These are phyloP conservation scores for Jamesozyma lodderae DNA, from an alignment of 805 yeast genomes.

Conservation along the genomic window DNA sequence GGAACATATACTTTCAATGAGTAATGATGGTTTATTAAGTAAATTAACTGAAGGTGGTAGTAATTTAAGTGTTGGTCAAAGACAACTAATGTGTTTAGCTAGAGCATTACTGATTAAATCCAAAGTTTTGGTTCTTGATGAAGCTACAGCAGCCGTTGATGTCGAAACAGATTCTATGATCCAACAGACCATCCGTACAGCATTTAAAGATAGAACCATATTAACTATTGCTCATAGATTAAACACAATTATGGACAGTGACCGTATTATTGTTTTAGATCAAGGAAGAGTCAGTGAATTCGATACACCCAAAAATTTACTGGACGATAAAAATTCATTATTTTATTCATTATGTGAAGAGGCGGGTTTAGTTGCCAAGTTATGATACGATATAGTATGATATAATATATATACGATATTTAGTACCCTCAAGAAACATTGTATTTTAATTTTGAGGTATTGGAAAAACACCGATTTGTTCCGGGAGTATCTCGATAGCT, in stretches of 20 bases:
- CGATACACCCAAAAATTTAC: conserved; percentile 58
- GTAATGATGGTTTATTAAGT: conserved; percentile 46
- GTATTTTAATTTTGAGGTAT: too few relatives aligned
- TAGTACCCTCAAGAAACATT: too few relatives aligned
- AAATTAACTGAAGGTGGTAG: conserved; percentile 58
- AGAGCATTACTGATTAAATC: conserved; percentile 61
- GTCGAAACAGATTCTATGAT: conserved; percentile 72
- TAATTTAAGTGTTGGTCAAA: conserved; percentile 68
- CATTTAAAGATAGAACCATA: conserved; percentile 68
- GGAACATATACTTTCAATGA: conserved; percentile 48
- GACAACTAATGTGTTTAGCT: conserved; percentile 74
- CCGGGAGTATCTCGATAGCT: too few relatives aligned
- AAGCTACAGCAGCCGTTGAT: conserved; percentile 85
- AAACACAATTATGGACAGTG: conserved; percentile 76
- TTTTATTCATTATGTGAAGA: conserved; percentile 76
- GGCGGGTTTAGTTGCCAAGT: conserved; percentile 47
- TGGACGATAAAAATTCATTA: conserved; percentile 55
- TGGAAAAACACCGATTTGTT: too few relatives aligned
- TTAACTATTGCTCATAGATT: conserved; percentile 79
- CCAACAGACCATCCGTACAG: conserved; percentile 68
- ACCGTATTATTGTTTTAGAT: conserved; percentile 65
- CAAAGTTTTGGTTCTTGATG: conserved; percentile 64
- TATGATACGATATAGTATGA: neutral
- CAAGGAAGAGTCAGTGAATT: conserved; percentile 69
- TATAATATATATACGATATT: too few relatives aligned